Percentiles rank a stretch among this genome's conserved stretches.
Conservation (phyloP, 352 stramenopile genomes). For the Pilasporangium apinafurcum region DNA sequence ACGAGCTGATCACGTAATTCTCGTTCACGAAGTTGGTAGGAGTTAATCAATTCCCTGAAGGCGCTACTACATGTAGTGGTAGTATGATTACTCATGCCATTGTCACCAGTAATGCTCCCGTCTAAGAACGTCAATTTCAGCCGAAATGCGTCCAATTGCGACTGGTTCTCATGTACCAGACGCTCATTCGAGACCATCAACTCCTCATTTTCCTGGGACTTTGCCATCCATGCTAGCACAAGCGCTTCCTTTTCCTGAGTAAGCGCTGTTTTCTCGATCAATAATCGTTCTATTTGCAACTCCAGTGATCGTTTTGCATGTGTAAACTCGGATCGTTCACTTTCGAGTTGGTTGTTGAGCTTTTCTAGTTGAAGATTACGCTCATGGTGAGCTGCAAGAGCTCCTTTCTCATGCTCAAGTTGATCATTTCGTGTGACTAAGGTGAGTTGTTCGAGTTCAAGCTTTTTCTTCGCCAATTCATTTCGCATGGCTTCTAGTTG, state of each 20-base stretch:
- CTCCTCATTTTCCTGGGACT: conserved; percentile 40
- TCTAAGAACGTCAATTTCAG: conserved; percentile 26
- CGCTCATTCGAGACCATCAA: conserved; percentile 31
- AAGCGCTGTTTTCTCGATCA: conserved; percentile 11
- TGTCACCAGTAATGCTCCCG: neutral
- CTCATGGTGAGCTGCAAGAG: conserved; percentile 17
- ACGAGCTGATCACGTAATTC: conserved; percentile 25
- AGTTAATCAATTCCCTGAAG: conserved; percentile 26
- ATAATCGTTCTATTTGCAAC: conserved; percentile 14
- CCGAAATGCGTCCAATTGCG: conserved; percentile 33
- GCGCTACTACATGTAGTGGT: too few species aligned
- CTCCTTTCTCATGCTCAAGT: conserved; percentile 29
- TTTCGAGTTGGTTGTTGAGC: conserved; percentile 9
- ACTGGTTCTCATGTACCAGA: conserved; percentile 30
- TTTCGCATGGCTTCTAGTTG: conserved; percentile 30
- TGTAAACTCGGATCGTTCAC: conserved; percentile 5
- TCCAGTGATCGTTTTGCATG: conserved; percentile 13
- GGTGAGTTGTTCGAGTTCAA: conserved; percentile 38
- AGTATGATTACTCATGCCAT: conserved; percentile 9
- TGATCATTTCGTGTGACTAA: conserved; percentile 21
- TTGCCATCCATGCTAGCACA: conserved; percentile 15
- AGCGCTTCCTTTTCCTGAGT: conserved; percentile 21
- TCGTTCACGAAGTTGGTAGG: conserved; percentile 36
- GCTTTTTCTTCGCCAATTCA: conserved; percentile 30
- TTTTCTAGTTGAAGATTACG: conserved; percentile 2